phyloP scores from a whole-genome alignment of 2,329 filamentous ascomycete genomes.

The Curvularia verruculosa region DNA sequence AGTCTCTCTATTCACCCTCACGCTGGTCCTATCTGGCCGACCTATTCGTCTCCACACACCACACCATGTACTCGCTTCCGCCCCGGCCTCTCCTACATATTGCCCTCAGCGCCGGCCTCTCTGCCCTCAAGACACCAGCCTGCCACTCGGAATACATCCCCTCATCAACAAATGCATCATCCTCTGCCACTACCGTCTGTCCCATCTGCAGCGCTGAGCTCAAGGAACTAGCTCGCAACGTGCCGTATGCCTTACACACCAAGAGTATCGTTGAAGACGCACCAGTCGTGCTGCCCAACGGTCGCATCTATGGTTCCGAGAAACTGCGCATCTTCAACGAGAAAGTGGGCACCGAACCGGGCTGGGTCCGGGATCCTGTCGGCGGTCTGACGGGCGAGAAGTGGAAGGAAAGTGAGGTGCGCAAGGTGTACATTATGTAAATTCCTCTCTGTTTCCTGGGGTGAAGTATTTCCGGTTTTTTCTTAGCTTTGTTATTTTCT shows the following conservation, averaged over 20 bases:
- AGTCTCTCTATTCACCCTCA: slow-evolving; percentile 73
- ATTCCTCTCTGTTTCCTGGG: not conserved
- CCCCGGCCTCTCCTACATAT: slow-evolving; percentile 85
- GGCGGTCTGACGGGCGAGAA: slow-evolving; percentile 62
- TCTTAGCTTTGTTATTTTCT: not conserved
- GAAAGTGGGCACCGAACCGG: slow-evolving; percentile 73
- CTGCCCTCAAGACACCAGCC: slow-evolving; percentile 91
- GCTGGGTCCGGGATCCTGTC: slow-evolving; percentile 75
- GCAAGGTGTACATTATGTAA: slow-evolving; percentile 90
- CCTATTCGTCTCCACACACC: slow-evolving; percentile 84
- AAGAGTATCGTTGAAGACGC: slow-evolving; percentile 92
- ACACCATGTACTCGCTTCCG: slow-evolving; percentile 82
- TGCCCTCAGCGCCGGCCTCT: slow-evolving; percentile 87
- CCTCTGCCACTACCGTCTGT: slow-evolving; percentile 75
- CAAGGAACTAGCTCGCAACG: slow-evolving; percentile 84
- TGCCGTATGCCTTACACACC: slow-evolving; percentile 94
- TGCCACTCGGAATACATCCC: slow-evolving; percentile 76
- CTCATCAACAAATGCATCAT: slow-evolving; percentile 59
- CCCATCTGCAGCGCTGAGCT: slow-evolving; percentile 96
- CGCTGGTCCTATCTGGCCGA: slow-evolving; percentile 80
- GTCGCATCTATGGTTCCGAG: slow-evolving; percentile 79
- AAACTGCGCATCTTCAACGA: slow-evolving; percentile 76
- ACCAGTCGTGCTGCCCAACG: slow-evolving; percentile 84
- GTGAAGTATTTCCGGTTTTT: not conserved
- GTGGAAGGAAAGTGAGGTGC: slow-evolving; percentile 63